Conservation (phyloP, 345 rosid genomes). For the Psidium friedrichsthalianum region DNA sequence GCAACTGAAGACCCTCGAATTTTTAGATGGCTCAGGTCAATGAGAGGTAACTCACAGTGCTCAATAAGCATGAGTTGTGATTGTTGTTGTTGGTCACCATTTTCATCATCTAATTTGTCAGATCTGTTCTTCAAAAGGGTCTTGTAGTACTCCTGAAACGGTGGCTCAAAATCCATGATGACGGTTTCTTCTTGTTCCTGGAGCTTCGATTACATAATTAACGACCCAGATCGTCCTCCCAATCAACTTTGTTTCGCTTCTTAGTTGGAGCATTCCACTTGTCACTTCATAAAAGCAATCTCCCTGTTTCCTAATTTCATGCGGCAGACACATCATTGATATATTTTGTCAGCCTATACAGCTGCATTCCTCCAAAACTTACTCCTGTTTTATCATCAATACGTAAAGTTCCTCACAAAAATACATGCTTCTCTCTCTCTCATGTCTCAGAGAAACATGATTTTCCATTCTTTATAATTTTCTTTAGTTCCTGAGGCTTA, state of each 20-base stretch:
- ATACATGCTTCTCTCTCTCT: neutral
- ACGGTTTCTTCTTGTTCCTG: neutral
- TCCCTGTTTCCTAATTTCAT: neutral
- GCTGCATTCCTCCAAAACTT: neutral
- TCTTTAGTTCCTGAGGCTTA: neutral
- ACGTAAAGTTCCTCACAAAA: neutral
- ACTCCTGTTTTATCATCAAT: neutral
- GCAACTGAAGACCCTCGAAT: constrained; percentile 3
- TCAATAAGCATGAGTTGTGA: neutral
- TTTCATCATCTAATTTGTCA: neutral
- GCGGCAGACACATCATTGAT: neutral
- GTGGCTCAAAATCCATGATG: constrained; percentile 16
- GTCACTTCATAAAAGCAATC: neutral
- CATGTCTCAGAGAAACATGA: neutral
- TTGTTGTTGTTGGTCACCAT: neutral
- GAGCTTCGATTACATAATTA: neutral
- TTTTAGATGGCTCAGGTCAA: constrained; percentile 28
- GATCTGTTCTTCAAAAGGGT: constrained; percentile 3
- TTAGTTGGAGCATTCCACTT: neutral
- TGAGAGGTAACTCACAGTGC: constrained; percentile 35
- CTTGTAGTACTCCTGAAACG: constrained; percentile 14
- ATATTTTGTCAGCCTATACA: neutral
- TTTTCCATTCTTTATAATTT: neutral
- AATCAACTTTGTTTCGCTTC: neutral
- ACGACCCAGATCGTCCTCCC: neutral